These are phyloP conservation scores for Penicillium canariense DNA, from an alignment of 495 filamentous ascomycete genomes.

Conservation along the genomic window DNA sequence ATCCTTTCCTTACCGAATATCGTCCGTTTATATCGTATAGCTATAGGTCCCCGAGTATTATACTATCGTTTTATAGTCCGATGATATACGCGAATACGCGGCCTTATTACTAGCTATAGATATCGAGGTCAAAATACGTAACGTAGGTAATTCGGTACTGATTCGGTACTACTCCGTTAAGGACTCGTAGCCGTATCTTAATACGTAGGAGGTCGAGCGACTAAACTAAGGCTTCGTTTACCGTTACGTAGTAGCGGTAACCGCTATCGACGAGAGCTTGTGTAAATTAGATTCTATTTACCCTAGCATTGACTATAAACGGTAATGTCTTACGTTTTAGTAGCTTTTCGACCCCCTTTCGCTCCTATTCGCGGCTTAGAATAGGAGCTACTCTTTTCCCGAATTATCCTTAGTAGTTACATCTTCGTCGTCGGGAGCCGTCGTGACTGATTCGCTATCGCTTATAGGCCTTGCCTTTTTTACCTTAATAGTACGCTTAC, in stretches of 20 bases:
- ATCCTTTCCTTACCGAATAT: background rate
- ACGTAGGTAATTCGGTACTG: background rate
- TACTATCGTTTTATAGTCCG: background rate
- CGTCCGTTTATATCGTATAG: background rate
- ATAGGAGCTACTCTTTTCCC: constrained; percentile 5
- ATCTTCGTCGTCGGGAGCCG: background rate
- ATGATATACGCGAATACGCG: background rate
- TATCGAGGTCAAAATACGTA: background rate
- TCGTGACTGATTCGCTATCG: background rate
- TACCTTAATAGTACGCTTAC: background rate
- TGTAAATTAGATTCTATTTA: constrained; percentile 4
- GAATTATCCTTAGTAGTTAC: background rate
- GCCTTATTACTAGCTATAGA: background rate
- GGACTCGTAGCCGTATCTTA: background rate
- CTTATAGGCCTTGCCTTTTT: background rate
- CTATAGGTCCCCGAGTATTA: background rate
- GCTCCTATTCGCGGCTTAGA: constrained; percentile 4
- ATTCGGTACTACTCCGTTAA: background rate
- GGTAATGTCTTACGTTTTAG: background rate
- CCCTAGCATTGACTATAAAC: constrained; percentile 1
- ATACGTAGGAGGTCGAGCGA: background rate
- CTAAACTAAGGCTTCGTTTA: background rate
- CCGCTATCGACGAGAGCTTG: background rate
- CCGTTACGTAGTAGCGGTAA: background rate
- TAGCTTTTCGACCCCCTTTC: constrained; percentile 1